A percentile compares a stretch with the other conserved stretches of the same genome.
phyloP scores from a whole-genome alignment of 805 yeast species.

The Blastobotrys robertii region DNA sequence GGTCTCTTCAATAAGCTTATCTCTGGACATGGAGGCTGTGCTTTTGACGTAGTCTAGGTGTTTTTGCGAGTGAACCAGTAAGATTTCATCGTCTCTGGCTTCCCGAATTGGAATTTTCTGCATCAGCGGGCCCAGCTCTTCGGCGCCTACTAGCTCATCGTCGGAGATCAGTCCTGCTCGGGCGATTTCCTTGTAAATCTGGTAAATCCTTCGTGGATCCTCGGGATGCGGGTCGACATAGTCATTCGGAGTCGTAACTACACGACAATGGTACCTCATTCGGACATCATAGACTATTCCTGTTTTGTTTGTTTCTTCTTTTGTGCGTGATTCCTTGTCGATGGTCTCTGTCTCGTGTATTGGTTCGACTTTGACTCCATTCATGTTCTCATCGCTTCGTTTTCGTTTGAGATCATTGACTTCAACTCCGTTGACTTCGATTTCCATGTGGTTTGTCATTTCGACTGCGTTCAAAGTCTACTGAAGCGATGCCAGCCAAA shows the following conservation, averaged over 20 bases:
- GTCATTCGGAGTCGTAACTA: conserved; percentile 83
- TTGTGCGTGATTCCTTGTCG: too few relatives aligned
- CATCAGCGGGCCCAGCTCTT: conserved; percentile 80
- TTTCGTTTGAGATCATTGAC: too few relatives aligned
- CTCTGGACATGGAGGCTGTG: conserved; percentile 70
- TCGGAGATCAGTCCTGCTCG: conserved; percentile 87
- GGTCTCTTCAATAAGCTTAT: conserved; percentile 67
- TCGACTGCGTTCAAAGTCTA: too few relatives aligned
- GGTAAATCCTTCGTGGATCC: conserved; percentile 91
- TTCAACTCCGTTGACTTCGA: too few relatives aligned
- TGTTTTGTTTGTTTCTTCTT: conserved; percentile 41
- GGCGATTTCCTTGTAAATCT: conserved; percentile 86
- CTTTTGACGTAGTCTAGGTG: conserved; percentile 69
- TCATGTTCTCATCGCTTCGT: too few relatives aligned
- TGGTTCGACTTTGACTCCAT: too few relatives aligned
- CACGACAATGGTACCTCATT: conserved; percentile 94
- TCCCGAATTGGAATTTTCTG: conserved; percentile 82
- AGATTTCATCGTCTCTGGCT: conserved; percentile 77
- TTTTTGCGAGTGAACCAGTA: conserved; percentile 73
- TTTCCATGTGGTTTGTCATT: too few relatives aligned
- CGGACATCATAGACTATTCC: conserved; percentile 94
- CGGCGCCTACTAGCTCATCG: conserved; percentile 58
- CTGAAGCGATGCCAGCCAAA: too few relatives aligned
- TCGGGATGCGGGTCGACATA: conserved; percentile 99
- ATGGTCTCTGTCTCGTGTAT: too few relatives aligned